Evolutionary conservation across 1,139 yeast genomes (phyloP).

Genomic region (Zygotorulaspora mrakii): DNA sequence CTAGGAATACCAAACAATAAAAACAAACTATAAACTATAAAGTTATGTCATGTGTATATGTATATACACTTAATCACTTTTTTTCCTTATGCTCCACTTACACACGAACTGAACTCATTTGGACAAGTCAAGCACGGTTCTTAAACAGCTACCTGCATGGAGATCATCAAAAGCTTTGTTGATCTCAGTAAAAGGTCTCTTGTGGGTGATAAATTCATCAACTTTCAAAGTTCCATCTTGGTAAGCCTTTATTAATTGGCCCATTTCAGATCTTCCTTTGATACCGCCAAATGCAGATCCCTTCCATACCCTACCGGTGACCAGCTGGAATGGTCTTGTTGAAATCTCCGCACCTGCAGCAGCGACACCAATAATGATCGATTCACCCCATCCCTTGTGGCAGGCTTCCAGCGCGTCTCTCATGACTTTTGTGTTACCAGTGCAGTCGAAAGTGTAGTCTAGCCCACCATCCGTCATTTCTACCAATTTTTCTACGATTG

Average conservation of each 20-base stretch:
- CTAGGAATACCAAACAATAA: too few species aligned
- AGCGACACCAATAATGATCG: conserved; percentile 94
- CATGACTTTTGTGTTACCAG: conserved; percentile 95
- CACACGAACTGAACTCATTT: not conserved
- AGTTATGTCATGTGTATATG: conserved; percentile 4
- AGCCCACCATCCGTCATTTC: conserved; percentile 96
- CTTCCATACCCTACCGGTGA: conserved; percentile 97
- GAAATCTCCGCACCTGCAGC: conserved; percentile 96
- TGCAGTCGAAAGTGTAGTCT: conserved; percentile 94
- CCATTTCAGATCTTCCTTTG: conserved; percentile 94
- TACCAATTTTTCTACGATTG: conserved; percentile 78
- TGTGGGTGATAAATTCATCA: conserved; percentile 92
- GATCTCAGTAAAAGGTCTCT: conserved; percentile 70
- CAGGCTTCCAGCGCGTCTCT: conserved; percentile 93
- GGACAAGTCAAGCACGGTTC: conserved; percentile 67
- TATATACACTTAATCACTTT: not conserved
- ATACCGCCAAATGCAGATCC: conserved; percentile 99
- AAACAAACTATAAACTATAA: too few species aligned
- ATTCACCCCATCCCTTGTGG: conserved; percentile 98
- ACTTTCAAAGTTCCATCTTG: conserved; percentile 80
- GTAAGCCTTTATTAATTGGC: conserved; percentile 84
- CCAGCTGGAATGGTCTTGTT: conserved; percentile 97
- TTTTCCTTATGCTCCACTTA: conserved; percentile 3
- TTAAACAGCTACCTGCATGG: conserved; percentile 90
- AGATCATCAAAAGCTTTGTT: conserved; percentile 90